Evolutionary conservation across 2,329 filamentous ascomycete species (phyloP), one percentile per base, ranked within the genome.

Genomic region (Penicillium sp.): DNA sequence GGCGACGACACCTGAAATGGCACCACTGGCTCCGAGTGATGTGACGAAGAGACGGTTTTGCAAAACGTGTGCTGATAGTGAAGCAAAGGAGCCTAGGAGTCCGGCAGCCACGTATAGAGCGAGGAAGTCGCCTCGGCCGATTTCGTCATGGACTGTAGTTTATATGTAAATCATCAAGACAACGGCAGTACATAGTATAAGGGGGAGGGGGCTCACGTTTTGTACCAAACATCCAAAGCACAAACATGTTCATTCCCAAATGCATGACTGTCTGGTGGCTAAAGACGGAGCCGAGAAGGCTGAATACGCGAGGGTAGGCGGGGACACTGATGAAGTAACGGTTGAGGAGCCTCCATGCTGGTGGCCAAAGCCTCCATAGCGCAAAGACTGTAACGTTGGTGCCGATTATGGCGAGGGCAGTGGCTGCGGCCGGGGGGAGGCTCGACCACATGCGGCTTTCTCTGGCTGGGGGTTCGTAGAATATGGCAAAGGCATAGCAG

Each of bases 211-310:
- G 70, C 75, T 72, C 72, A 82, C 81, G 73, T 62, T 77, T 75
- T 41, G 82, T 80, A 1, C 85, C 86, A 59, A 88, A 80, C 59
- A 86, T 76, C 74, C 79, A 83, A 31, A 89, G 71, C 30, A 82
- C 76, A 54, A 82, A 68, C 78, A 87, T 84, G 69, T 89, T 89
- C 13, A 73, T 72, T 21, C 78, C 72, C 5, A 86, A 69, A 71
- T 89, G 87, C 50, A 71, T 71, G 57, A 83, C 71, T 7, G 79
- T 76, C 53, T 87, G 81, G 72, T 89, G 87, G 60, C 83, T 84
- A 74, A 88, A 88, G 11, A 82, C 74, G 68, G 82, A 84, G 19
- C 84, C 82, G 5, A 89, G 65, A 57, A 85, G 75, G 62, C 83
- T 83, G 7, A 83, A 61, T 8, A 84, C 79, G 61, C 81, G 79